Percentiles rank a stretch among this genome's conserved stretches.
These are phyloP conservation scores for Vigna angularis DNA, from an alignment of 306 rosid species.

Conservation along the genomic window DNA sequence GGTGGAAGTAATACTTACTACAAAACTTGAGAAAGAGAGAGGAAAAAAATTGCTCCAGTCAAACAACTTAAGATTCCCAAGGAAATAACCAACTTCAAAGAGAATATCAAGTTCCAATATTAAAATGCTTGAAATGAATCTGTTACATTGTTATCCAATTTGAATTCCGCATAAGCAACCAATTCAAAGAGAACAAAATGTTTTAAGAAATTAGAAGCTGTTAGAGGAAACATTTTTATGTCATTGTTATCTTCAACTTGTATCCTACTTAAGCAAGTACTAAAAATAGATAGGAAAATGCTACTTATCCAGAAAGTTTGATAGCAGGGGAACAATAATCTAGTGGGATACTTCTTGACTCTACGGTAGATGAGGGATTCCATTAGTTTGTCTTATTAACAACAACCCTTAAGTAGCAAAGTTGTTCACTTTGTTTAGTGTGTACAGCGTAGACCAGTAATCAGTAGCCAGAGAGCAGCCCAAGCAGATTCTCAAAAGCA, in stretches of 20 bases:
- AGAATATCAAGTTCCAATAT: not conserved
- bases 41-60: conserved; percentile 2
- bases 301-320: conserved; percentile 1
- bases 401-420: conserved; percentile 7
- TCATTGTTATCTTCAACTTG: conserved; percentile 1
- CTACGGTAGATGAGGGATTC: conserved; percentile 18
- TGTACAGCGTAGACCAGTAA: conserved; percentile 1
- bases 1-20: conserved; percentile 26
- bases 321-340: conserved; percentile 32
- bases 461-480: not conserved
- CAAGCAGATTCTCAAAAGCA: not conserved
- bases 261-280: conserved; percentile 12
- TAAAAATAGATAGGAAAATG: conserved; percentile 11
- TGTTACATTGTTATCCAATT: conserved; percentile 14
- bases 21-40: conserved; percentile 28
- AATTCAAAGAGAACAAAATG: conserved; percentile 17
- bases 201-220: conserved; percentile 25
- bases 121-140: conserved; percentile 33
- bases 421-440: not conserved
- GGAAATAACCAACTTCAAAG: conserved; percentile 27
- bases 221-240: conserved; percentile 32
- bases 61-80: conserved; percentile 26
- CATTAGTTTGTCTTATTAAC: not conserved
- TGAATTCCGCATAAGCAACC: not conserved
- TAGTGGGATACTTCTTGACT: conserved; percentile 29